Conservation (phyloP, 139 green algal species). For the Gonium pectorale region DNA sequence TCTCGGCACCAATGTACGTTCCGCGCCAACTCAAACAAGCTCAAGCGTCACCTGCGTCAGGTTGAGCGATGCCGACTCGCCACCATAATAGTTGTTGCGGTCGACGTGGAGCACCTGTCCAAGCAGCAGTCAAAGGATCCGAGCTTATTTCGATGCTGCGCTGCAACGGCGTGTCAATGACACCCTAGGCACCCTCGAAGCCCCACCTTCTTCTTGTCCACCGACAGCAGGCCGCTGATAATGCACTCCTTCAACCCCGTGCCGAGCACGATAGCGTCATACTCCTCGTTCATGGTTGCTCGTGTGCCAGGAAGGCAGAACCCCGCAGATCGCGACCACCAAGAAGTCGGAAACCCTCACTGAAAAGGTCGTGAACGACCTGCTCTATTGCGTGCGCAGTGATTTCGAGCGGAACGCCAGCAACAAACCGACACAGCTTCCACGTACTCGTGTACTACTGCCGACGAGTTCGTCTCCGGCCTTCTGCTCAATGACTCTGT, state of each 20-base stretch:
- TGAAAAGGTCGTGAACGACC: too few relatives aligned
- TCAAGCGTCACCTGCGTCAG: slow-evolving; percentile 95
- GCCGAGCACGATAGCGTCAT: slow-evolving; percentile 98
- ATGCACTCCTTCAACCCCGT: slow-evolving; percentile 99
- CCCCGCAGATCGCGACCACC: too few relatives aligned
- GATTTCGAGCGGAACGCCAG: too few relatives aligned
- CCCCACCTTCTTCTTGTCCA: slow-evolving; percentile 91
- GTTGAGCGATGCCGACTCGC: slow-evolving; percentile 93
- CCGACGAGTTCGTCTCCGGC: too few relatives aligned
- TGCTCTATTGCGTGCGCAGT: too few relatives aligned
- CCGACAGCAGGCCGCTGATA: slow-evolving; percentile 94
- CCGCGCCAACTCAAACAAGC: too few relatives aligned
- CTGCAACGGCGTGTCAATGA: background rate
- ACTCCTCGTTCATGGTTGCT: slow-evolving; percentile 90
- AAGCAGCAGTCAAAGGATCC: background rate
- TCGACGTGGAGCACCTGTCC: slow-evolving; percentile 97
- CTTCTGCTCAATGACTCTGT: too few relatives aligned
- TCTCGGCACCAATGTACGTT: too few relatives aligned
- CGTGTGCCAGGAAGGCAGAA: background rate
- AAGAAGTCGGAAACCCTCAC: too few relatives aligned
- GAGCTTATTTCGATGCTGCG: background rate
- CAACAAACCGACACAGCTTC: too few relatives aligned
- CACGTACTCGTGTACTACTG: too few relatives aligned
- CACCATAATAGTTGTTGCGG: slow-evolving; percentile 98
- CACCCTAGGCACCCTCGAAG: too few relatives aligned